These are phyloP conservation scores for Bruguiera sexangula DNA, from an alignment of 345 rosid species.

Conservation along the genomic window DNA sequence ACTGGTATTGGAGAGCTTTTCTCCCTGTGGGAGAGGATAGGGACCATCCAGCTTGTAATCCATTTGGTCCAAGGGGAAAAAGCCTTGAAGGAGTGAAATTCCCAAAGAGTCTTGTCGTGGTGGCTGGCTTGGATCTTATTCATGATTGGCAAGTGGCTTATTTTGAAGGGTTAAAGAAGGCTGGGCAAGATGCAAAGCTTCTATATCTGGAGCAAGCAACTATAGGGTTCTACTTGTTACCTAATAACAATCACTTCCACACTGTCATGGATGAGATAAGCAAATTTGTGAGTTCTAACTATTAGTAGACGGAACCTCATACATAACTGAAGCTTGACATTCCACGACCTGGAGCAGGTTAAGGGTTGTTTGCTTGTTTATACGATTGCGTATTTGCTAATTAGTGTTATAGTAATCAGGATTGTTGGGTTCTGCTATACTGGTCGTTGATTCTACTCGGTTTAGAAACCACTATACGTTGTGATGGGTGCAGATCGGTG, in stretches of 20 bases:
- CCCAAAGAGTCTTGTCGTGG: conserved; percentile 77
- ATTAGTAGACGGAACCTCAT: conserved; percentile 30
- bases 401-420: conserved; percentile 26
- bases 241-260: conserved; percentile 73
- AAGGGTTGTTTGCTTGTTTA: conserved; percentile 28
- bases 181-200: conserved; percentile 67
- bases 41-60: conserved; percentile 90
- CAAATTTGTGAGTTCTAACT: conserved; percentile 52
- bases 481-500: conserved; percentile 20
- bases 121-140: conserved; percentile 81
- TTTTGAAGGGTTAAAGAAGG: conserved; percentile 62
- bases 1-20: conserved; percentile 95
- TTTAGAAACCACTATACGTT: conserved; percentile 17
- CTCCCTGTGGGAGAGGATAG: conserved; percentile 76
- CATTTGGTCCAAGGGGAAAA: conserved; percentile 61
- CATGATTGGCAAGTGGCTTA: conserved; percentile 83
- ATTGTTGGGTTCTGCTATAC: conserved; percentile 13
- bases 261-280: conserved; percentile 71
- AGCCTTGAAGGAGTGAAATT: conserved; percentile 57
- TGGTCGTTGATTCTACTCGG: conserved; percentile 16
- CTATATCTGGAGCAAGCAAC: conserved; percentile 70
- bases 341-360: conserved; percentile 17
- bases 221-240: conserved; percentile 78
- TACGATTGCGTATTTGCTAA: conserved; percentile 30
- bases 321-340: conserved; percentile 37